phyloP scores from a whole-genome alignment of 805 yeast species.

The Wickerhamiella dianesei region DNA sequence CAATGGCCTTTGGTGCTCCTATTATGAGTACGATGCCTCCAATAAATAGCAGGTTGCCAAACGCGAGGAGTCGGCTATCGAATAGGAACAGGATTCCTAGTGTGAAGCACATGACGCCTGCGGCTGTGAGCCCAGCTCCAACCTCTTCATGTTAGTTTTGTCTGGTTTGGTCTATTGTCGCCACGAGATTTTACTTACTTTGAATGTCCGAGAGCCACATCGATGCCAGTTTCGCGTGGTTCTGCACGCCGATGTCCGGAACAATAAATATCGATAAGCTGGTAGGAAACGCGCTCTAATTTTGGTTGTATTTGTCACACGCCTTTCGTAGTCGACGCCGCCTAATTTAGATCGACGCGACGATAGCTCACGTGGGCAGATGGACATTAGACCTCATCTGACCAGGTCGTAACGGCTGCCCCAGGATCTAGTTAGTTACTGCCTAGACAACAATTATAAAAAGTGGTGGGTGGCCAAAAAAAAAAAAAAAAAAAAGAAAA shows the following conservation, averaged over 20 bases:
- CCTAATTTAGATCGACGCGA: neutral
- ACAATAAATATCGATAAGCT: neutral
- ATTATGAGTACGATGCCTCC: constrained; percentile 77
- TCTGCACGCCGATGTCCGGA: neutral
- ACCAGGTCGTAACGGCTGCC: too few relatives aligned
- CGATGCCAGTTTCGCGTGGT: neutral
- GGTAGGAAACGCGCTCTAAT: neutral
- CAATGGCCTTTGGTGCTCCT: constrained; percentile 71
- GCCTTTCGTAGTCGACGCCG: neutral
- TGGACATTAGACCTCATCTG: too few relatives aligned
- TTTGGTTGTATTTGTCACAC: neutral
- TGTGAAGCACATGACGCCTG: constrained; percentile 55
- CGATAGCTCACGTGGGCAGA: neutral
- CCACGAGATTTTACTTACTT: constrained; percentile 20
- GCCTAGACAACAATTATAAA: too few relatives aligned
- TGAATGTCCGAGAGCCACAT: constrained; percentile 29
- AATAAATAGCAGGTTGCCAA: constrained; percentile 71
- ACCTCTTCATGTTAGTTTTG: constrained; percentile 38
- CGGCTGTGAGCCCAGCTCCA: constrained; percentile 83
- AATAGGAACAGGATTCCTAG: constrained; percentile 77
- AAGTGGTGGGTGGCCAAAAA: too few relatives aligned
- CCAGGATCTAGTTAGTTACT: too few relatives aligned
- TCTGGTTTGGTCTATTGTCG: neutral
- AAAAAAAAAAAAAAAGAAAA: too few relatives aligned
- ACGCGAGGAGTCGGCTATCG: constrained; percentile 75